A percentile compares a stretch with the other conserved stretches of the same genome.
These are phyloP conservation scores for Blastobotrys robertii DNA, from an alignment of 805 yeast species.

Conservation along the genomic window DNA sequence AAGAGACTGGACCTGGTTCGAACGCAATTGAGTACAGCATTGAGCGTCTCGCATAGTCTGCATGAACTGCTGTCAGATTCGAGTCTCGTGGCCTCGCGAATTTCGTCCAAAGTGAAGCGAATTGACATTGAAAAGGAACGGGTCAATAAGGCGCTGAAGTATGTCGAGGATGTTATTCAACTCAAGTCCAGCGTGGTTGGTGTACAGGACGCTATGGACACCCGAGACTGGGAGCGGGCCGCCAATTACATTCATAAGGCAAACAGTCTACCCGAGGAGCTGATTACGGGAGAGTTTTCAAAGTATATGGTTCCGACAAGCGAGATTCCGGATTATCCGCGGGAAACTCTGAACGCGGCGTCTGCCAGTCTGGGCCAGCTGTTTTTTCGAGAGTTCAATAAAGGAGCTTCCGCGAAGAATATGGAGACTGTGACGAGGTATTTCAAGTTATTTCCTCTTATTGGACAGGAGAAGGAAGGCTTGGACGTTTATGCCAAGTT, in stretches of 20 bases:
- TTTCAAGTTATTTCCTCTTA: constrained; percentile 80
- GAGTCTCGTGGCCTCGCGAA: constrained; percentile 51
- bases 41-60: constrained; percentile 44
- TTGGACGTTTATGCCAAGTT: constrained; percentile 74
- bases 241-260: constrained; percentile 55
- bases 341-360: constrained; percentile 46
- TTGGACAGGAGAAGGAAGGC: constrained; percentile 64
- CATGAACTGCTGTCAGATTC: constrained; percentile 48
- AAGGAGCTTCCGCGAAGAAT: constrained; percentile 57
- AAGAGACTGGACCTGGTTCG: constrained; percentile 22
- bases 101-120: constrained; percentile 59
- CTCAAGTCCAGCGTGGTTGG: constrained; percentile 56
- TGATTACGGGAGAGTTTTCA: constrained; percentile 60
- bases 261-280: constrained; percentile 41
- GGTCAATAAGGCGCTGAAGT: constrained; percentile 50
- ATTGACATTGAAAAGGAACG: constrained; percentile 62
- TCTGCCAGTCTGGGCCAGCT: constrained; percentile 44
- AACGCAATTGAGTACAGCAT: constrained; percentile 21
- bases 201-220: constrained; percentile 59
- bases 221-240: constrained; percentile 65
- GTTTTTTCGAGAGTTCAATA: constrained; percentile 54
- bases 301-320: constrained; percentile 75
- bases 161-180: constrained; percentile 55
- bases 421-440: constrained; percentile 64
- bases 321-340: constrained; percentile 76